Evolutionary conservation across 352 stramenopile species (phyloP), one percentile per base, ranked within the genome.

Genomic region (Globisporangium carolinianum): DNA sequence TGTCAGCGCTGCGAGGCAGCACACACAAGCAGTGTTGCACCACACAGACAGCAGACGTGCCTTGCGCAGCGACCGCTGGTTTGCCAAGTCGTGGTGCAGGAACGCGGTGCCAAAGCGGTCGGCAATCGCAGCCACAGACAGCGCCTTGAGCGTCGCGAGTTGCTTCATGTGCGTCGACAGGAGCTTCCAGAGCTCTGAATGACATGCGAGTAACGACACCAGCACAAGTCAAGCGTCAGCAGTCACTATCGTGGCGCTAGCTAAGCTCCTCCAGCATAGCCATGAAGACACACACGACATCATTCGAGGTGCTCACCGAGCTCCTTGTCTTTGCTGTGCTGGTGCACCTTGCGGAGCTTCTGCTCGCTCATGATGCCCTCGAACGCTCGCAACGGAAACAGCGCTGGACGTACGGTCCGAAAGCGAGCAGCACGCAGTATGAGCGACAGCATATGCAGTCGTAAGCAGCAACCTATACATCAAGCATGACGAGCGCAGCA

Each of bases 321-420:
- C 62, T 90, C 76, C 51, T 84, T 89, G 48, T 86, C 73, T 57
- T 89, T 89, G 38, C 70, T 76, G 42, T 74, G 72, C 53, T 89
- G 77, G 57, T 91, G 79, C 5, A 88, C 65, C 58, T 91, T 91
- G 42, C 82, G 75, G 17, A 94, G 72, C 41, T 87, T 86, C 57
- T 88, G 74, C 37, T 90, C 75, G 55, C 73, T 89, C 69, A 94
- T 84, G 51, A 91, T 91, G 4, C 79, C 83, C 72, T 90, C 83
- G 51, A 94, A 91, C 11, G 78, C 71, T 54, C 86, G 82, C 3
- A 68, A 41, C 36, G 81, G 77, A 37, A 91, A 94, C 6, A 91
- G 55, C 17, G 74, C 79, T 94, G 53, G 6, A 61, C 24, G 24
- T 32, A 32, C 24, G 24, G 24, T 1, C 24, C 24, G 24, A 32